Percentiles rank a stretch among this genome's conserved stretches.
Evolutionary conservation across 345 rosid genomes (phyloP).

Genomic region (Ricinus communis): DNA sequence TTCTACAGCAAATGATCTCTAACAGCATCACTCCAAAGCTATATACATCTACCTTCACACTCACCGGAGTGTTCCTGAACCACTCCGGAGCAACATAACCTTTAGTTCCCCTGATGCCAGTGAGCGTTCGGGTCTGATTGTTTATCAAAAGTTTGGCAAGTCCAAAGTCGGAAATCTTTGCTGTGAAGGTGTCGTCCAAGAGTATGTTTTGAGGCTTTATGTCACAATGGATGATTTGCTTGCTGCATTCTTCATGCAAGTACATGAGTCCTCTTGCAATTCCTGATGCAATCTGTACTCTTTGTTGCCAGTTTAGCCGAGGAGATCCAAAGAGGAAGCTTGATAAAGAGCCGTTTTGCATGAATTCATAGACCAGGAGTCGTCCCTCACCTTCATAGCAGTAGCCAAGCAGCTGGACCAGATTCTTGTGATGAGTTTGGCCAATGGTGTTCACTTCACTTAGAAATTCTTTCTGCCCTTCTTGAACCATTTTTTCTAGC

Average conservation of each 20-base stretch:
- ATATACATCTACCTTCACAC: constrained; percentile 25
- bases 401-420: constrained; percentile 7
- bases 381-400: constrained; percentile 1
- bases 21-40: constrained; percentile 24
- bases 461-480: constrained; percentile 8
- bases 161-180: constrained; percentile 16
- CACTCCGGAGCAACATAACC: constrained; percentile 21
- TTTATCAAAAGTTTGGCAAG: constrained; percentile 13
- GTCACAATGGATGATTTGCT: constrained; percentile 16
- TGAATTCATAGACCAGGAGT: constrained; percentile 13
- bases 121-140: constrained; percentile 2
- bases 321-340: constrained; percentile 5
- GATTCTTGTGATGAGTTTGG: constrained; percentile 5
- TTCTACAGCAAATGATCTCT: constrained; percentile 27
- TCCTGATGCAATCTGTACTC: constrained; percentile 8
- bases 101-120: constrained; percentile 2
- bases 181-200: constrained; percentile 1
- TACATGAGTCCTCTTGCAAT: constrained; percentile 13
- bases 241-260: constrained; percentile 14
- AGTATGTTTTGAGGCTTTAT: constrained; percentile 14
- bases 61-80: constrained; percentile 8
- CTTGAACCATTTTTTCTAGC: constrained; percentile 5
- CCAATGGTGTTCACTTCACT: neutral
- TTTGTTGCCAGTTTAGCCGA: constrained; percentile 1
- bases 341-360: neutral